Percentiles rank a stretch among this genome's conserved stretches.
Conservation (phyloP, 306 rosid species). For the Crotalaria pallida region DNA sequence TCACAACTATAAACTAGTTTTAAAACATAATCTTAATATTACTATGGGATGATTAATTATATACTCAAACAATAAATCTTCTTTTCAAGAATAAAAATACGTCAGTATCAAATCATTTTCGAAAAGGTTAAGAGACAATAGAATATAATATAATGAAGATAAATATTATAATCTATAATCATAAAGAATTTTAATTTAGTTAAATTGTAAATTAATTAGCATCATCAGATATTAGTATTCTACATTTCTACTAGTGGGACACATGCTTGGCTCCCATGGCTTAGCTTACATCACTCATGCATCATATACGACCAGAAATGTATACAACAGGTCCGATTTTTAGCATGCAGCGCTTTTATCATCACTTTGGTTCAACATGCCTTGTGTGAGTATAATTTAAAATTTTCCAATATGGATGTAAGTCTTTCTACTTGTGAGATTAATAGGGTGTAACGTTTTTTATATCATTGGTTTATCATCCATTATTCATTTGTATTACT, state of each 20-base stretch:
- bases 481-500: no score
- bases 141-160: neutral
- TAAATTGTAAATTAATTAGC: neutral
- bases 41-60: no score
- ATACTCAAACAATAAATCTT: neutral
- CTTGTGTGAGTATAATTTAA: neutral
- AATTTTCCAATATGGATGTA: constrained; percentile 7
- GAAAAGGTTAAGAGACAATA: neutral
- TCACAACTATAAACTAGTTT: no score
- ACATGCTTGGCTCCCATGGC: constrained; percentile 22
- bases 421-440: no score
- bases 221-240: neutral
- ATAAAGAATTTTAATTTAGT: neutral
- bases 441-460: no score
- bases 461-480: no score
- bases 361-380: constrained; percentile 25
- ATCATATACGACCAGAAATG: constrained; percentile 15
- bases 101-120: neutral
- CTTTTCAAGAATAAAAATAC: no score
- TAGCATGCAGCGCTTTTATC: constrained; percentile 18
- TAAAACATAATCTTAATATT: no score
- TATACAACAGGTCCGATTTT: constrained; percentile 1
- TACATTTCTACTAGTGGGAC: neutral
- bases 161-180: constrained; percentile 3
- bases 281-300: constrained; percentile 34